Base-by-base conservation (phyloP, 495 filamentous ascomycete species). In the Alectoria sarmentosa region DNA sequence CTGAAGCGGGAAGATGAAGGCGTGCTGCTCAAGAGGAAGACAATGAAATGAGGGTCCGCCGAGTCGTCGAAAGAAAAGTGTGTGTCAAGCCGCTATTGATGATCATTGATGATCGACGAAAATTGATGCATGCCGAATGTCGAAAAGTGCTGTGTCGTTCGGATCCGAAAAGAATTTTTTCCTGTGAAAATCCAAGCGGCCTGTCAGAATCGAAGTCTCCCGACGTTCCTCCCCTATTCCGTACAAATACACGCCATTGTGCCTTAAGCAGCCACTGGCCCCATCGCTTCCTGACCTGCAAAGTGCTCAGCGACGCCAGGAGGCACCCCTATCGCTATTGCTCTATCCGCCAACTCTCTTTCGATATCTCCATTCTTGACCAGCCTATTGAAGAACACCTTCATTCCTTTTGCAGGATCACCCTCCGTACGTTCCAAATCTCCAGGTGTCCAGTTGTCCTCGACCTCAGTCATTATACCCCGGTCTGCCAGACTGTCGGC, bases 381-480 rank as follows among this genome's bases (percentile, higher is more conserved):
- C 28, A 55, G 19, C 6, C 52, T 34, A 34, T 55, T 34, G 52
- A 55, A 55, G 30, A 55, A 55, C 17, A 55, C 52, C 30, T 17
- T 32, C 52, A 34, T 55, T 36, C 52, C 52, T 6, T 55, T 55
- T 30, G 14, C 28, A 10, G 52, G 52, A 34, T 55, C 52, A 32
- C 30, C 34, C 30, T 55, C 10, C 28, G 52, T 55, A 34, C 52
- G 30, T 30, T 55, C 52, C 52, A 55, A 55, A 21, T 55, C 52
- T 55, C 52, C 52, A 55, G 30, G 52, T 55, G 30, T 28, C 52
- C 28, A 55, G 13, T 55, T 55, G 5, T 34, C 52, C 52, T 55
- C 52, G 7, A 55, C 23, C 0, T 32, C 52, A 34, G 28, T 55
- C 52, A 34, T 28, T 55, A 55, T 55, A 55, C 52, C 52, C 17